These are phyloP conservation scores for Serendipita indica DNA, from an alignment of 768 basidiomycete species.

Conservation along the genomic window DNA sequence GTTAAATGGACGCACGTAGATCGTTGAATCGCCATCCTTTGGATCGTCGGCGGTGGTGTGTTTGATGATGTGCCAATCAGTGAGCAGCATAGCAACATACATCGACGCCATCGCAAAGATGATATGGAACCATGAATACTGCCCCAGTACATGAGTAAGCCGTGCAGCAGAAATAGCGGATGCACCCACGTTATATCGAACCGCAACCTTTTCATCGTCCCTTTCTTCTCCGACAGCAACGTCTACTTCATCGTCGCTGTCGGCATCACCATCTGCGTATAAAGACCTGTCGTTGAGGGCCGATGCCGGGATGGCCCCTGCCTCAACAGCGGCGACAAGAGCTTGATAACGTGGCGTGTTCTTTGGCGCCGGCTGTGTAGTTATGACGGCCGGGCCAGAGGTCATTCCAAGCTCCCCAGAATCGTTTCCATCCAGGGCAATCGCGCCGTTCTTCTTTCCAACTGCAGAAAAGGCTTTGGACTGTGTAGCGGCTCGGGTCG, in stretches of 20 bases:
- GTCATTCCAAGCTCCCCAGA: slow-evolving; percentile 46
- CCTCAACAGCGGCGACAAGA: slow-evolving; percentile 86
- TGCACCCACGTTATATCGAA: slow-evolving; percentile 76
- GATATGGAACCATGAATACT: slow-evolving; percentile 99
- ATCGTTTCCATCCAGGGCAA: slow-evolving; percentile 41
- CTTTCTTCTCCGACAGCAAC: slow-evolving; percentile 44
- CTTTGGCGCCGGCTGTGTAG: slow-evolving; percentile 64
- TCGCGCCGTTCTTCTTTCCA: slow-evolving; percentile 43
- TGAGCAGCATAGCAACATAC: slow-evolving; percentile 95
- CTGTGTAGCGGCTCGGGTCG: slow-evolving; percentile 89
- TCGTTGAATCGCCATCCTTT: slow-evolving; percentile 2
- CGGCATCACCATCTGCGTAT: slow-evolving; percentile 41
- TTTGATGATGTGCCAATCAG: slow-evolving; percentile 67
- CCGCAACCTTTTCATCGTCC: slow-evolving; percentile 88
- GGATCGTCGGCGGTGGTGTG: neutral
- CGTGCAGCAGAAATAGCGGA: neutral
- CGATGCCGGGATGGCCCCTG: slow-evolving; percentile 89
- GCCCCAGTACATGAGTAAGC: slow-evolving; percentile 10
- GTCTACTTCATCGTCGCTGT: slow-evolving; percentile 43
- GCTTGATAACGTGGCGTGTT: slow-evolving; percentile 90
- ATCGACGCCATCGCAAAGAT: slow-evolving; percentile 92
- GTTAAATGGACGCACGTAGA: neutral
- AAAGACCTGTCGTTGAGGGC: slow-evolving; percentile 33
- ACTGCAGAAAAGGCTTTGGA: slow-evolving; percentile 77
- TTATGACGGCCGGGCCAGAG: slow-evolving; percentile 35